Evolutionary conservation across 2,329 filamentous ascomycete genomes (phyloP).

Genomic region (Verticillium zaregamsianum): DNA sequence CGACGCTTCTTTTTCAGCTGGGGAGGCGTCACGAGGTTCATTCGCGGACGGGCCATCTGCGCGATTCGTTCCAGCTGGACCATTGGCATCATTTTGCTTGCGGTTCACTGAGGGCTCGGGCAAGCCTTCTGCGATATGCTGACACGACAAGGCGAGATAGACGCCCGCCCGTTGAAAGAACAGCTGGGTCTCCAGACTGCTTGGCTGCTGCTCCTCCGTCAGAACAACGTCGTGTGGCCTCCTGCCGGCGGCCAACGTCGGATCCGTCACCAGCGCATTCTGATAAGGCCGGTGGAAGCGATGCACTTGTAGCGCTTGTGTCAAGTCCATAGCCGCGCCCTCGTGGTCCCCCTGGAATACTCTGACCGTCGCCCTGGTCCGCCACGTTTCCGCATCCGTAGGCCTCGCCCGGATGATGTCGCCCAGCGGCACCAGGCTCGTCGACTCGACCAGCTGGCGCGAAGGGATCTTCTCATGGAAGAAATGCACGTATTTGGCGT

Average conservation of each 20-base stretch:
- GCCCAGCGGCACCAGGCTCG: conserved; percentile 61
- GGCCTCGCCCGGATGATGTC: conserved; percentile 63
- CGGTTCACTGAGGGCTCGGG: conserved; percentile 9
- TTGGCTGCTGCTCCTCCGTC: conserved; percentile 55
- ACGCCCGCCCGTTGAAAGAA: conserved; percentile 71
- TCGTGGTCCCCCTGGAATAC: conserved; percentile 72
- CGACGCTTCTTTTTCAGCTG: conserved; percentile 42
- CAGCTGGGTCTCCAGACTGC: conserved; percentile 69
- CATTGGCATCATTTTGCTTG: conserved; percentile 1
- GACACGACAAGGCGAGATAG: conserved; percentile 68
- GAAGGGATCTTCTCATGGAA: conserved; percentile 88
- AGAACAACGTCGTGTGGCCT: conserved; percentile 29
- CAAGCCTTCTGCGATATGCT: conserved; percentile 56
- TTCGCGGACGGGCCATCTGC: not conserved
- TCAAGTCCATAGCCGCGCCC: conserved; percentile 67
- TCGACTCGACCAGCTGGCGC: conserved; percentile 67
- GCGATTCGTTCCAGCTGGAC: conserved; percentile 1
- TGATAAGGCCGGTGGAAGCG: conserved; percentile 50
- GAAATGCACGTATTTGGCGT: conserved; percentile 87
- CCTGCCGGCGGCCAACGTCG: conserved; percentile 10
- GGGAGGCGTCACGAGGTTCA: conserved; percentile 21
- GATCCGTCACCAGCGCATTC: conserved; percentile 9
- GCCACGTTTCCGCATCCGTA: conserved; percentile 60
- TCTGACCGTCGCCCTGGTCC: conserved; percentile 70
- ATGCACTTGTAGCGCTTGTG: conserved; percentile 55